Conservation (phyloP, 352 stramenopile species). For the Salisapilia sapeloensis region DNA sequence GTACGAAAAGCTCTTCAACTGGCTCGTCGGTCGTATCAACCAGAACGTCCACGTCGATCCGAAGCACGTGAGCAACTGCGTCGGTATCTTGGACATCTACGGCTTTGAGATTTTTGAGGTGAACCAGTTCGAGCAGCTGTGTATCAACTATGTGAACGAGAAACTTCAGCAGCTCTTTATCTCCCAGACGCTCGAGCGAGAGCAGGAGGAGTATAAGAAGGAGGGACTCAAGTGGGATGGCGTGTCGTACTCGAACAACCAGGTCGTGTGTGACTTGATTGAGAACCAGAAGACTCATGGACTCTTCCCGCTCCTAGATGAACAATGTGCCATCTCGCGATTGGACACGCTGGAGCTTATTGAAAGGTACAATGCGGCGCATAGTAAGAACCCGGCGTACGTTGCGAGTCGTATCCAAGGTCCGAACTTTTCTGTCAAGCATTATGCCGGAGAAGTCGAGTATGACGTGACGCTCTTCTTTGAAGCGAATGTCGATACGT, state of each 20-base stretch:
- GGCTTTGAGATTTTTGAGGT: slow-evolving; percentile 83
- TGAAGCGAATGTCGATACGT: slow-evolving; percentile 72
- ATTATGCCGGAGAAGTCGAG: slow-evolving; percentile 77
- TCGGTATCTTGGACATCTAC: slow-evolving; percentile 84
- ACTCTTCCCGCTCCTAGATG: slow-evolving; percentile 68
- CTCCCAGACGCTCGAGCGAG: slow-evolving; percentile 57
- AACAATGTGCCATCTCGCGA: slow-evolving; percentile 58
- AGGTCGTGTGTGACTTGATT: slow-evolving; percentile 79
- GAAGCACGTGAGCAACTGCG: slow-evolving; percentile 48
- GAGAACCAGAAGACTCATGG: slow-evolving; percentile 68
- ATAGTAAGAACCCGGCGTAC: slow-evolving; percentile 60
- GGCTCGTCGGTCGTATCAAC: slow-evolving; percentile 79
- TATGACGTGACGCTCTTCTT: slow-evolving; percentile 79
- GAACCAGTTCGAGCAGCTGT: slow-evolving; percentile 84
- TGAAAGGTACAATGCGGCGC: slow-evolving; percentile 52
- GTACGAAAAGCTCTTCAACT: slow-evolving; percentile 85
- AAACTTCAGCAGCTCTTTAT: slow-evolving; percentile 82
- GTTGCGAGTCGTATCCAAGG: slow-evolving; percentile 47
- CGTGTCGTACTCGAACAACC: slow-evolving; percentile 78
- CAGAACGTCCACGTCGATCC: slow-evolving; percentile 52
- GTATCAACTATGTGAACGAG: slow-evolving; percentile 85
- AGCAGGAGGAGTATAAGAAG: slow-evolving; percentile 63
- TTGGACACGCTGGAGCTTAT: slow-evolving; percentile 61
- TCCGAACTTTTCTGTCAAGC: slow-evolving; percentile 59
- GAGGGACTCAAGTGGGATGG: slow-evolving; percentile 62